These are phyloP conservation scores for Torrubiellomyces zombiae DNA, from an alignment of 2,329 filamentous ascomycete genomes.

Conservation along the genomic window DNA sequence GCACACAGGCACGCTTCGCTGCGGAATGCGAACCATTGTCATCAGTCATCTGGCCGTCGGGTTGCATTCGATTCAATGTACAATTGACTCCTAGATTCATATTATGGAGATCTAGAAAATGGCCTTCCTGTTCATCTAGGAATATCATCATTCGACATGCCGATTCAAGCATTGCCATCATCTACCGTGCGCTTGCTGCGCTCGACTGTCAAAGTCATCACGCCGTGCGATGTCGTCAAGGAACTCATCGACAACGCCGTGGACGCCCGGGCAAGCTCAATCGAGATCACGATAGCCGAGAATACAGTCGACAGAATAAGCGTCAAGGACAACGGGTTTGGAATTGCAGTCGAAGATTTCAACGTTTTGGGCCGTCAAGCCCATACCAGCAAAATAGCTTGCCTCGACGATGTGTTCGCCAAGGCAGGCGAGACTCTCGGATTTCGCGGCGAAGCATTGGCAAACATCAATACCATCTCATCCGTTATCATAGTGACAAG, in stretches of 20 bases:
- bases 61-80: background rate
- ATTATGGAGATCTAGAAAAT: background rate
- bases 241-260: slow-evolving; percentile 66
- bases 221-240: slow-evolving; percentile 48
- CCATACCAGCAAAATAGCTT: slow-evolving; percentile 56
- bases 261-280: slow-evolving; percentile 49
- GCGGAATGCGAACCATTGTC: no score
- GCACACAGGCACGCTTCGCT: no score
- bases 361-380: slow-evolving; percentile 44
- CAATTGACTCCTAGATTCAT: background rate
- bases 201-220: slow-evolving; percentile 41
- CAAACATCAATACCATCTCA: slow-evolving; percentile 44
- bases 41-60: no score
- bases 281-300: slow-evolving; percentile 46
- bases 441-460: slow-evolving; percentile 60
- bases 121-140: no score
- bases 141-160: slow-evolving; percentile 17
- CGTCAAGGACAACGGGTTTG: slow-evolving; percentile 58
- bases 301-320: slow-evolving; percentile 55
- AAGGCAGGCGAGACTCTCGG: slow-evolving; percentile 47
- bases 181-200: slow-evolving; percentile 38
- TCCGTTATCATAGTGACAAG: slow-evolving; percentile 46
- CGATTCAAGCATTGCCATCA: slow-evolving; percentile 31
- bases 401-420: slow-evolving; percentile 42
- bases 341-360: slow-evolving; percentile 48